Percentiles rank a stretch among this genome's conserved stretches.
phyloP scores from a whole-genome alignment of 163 green algal species.

The Botryococcus braunii region DNA sequence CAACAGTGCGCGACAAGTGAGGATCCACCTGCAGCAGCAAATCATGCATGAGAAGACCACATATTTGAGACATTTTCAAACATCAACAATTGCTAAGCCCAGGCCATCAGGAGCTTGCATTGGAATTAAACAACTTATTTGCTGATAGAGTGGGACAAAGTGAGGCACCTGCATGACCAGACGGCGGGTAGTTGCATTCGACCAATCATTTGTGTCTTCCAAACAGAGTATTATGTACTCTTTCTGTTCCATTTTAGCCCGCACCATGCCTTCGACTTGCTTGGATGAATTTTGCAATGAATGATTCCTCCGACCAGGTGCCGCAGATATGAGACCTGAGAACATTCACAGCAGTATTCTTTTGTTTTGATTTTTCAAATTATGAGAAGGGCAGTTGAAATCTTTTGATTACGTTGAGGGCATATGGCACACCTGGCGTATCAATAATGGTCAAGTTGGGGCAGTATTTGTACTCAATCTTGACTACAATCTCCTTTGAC shows the following conservation, averaged over 20 bases:
- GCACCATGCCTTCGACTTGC: conserved; percentile 83
- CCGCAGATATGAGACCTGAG: conserved; percentile 81
- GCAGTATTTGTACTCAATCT: conserved; percentile 93
- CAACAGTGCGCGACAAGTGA: conserved; percentile 75
- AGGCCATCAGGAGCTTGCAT: no score
- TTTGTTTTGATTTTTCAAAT: no score
- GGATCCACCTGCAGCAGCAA: conserved; percentile 76
- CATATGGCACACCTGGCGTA: conserved; percentile 66
- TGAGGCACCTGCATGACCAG: conserved; percentile 82
- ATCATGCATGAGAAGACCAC: no score
- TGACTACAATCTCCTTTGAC: conserved; percentile 85
- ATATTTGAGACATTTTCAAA: no score
- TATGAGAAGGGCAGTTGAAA: background rate
- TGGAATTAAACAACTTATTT: no score
- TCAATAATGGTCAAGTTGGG: conserved; percentile 98
- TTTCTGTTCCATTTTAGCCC: conserved; percentile 70
- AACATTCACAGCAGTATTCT: background rate
- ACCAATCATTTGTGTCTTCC: conserved; percentile 92
- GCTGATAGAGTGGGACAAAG: no score
- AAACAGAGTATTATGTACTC: conserved; percentile 95
- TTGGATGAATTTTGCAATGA: conserved; percentile 54
- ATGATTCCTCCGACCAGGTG: conserved; percentile 74
- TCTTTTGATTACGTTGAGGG: background rate
- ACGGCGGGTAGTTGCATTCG: conserved; percentile 83
- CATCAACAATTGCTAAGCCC: no score